phyloP scores from a whole-genome alignment of 768 basidiomycete genomes.

The Cystobasidiopsis lactophilus region DNA sequence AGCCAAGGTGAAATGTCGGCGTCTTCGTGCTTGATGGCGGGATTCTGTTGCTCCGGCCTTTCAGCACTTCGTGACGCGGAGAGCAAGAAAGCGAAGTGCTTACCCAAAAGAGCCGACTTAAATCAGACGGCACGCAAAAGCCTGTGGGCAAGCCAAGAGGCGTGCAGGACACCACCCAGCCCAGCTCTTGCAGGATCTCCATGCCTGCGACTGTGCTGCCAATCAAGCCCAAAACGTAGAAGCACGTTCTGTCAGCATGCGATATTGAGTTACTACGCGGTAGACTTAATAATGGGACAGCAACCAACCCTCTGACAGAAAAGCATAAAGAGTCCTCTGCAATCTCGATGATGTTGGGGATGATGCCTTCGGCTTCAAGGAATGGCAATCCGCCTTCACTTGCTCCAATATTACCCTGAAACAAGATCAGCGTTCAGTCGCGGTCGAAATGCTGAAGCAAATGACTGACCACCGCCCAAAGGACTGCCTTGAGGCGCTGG shows the following conservation, averaged over 20 bases:
- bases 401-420: slow-evolving; percentile 83
- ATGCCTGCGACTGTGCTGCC: slow-evolving; percentile 79
- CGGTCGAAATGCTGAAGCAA: background rate
- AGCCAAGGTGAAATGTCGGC: slow-evolving; percentile 22
- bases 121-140: slow-evolving; percentile 66
- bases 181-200: slow-evolving; percentile 74
- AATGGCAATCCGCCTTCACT: slow-evolving; percentile 78
- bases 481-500: slow-evolving; percentile 71
- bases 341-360: slow-evolving; percentile 71
- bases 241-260: slow-evolving; percentile 49
- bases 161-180: slow-evolving; percentile 77
- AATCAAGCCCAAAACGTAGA: slow-evolving; percentile 79
- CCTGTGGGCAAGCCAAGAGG: slow-evolving; percentile 73
- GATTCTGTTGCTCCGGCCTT: slow-evolving; percentile 1
- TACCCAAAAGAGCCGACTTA: slow-evolving; percentile 47
- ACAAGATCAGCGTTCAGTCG: background rate
- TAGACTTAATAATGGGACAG: background rate
- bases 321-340: slow-evolving; percentile 72
- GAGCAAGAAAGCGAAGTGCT: background rate
- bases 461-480: slow-evolving; percentile 82
- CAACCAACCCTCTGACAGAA: slow-evolving; percentile 72
- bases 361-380: slow-evolving; percentile 83
- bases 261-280: background rate
- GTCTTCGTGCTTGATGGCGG: background rate
- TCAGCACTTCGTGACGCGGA: background rate